phyloP scores from a whole-genome alignment of 2,329 filamentous ascomycete species.

The Cladosporium sp. region DNA sequence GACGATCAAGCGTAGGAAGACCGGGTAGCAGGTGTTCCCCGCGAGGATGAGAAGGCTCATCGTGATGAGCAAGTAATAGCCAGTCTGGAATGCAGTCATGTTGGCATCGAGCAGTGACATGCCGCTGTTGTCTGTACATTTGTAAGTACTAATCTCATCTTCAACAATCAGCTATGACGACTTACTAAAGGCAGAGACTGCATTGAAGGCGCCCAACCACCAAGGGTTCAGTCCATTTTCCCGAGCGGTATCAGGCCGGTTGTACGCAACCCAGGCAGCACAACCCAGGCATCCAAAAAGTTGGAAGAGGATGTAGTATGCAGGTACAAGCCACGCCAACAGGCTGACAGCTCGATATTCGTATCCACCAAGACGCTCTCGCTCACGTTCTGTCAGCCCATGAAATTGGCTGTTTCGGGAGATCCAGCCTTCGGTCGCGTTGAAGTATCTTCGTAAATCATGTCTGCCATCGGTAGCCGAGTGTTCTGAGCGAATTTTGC shows the following conservation, averaged over 20 bases:
- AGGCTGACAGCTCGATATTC: conserved; percentile 61
- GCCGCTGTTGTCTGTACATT: conserved; percentile 49
- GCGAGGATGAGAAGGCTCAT: conserved; percentile 47
- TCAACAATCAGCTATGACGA: too few species aligned
- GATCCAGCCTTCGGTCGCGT: conserved; percentile 23
- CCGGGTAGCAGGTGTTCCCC: conserved; percentile 54
- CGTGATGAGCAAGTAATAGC: conserved; percentile 43
- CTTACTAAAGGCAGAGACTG: conserved; percentile 60
- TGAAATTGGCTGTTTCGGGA: conserved; percentile 52
- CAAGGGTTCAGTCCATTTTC: conserved; percentile 59
- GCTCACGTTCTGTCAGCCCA: conserved; percentile 49
- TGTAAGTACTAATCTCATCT: too few species aligned
- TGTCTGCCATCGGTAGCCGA: neutral
- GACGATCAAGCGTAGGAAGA: conserved; percentile 54
- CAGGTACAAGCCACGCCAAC: conserved; percentile 54
- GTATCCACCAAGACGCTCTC: conserved; percentile 55
- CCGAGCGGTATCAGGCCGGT: conserved; percentile 46
- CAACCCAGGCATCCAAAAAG: conserved; percentile 54
- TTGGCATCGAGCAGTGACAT: conserved; percentile 64
- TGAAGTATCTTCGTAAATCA: conserved; percentile 12
- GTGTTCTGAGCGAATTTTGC: neutral
- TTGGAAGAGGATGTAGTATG: conserved; percentile 59
- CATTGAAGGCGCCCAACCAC: conserved; percentile 66
- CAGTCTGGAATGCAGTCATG: conserved; percentile 55
- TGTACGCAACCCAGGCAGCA: conserved; percentile 55